Conservation (phyloP, 2,329 filamentous ascomycete species). For the Metarhizium robertsii region DNA sequence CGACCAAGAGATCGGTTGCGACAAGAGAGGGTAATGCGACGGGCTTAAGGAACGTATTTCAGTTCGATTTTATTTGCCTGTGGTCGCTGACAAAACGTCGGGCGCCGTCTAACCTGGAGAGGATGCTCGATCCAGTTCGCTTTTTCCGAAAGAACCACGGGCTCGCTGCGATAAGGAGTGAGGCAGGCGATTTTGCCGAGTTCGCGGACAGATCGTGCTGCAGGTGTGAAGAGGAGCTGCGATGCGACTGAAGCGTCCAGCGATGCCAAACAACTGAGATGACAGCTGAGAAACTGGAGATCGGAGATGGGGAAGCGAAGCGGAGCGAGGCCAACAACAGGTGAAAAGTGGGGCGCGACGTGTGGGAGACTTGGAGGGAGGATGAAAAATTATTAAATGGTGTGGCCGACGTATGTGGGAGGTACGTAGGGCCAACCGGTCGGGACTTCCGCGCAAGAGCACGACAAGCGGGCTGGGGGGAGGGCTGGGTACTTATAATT, state of each 20-base stretch:
- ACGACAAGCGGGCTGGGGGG: slow-evolving; percentile 41
- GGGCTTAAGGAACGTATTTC: slow-evolving; percentile 31
- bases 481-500: slow-evolving; percentile 48
- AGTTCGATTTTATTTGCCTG: slow-evolving; percentile 25
- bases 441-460: slow-evolving; percentile 46
- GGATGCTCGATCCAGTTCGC: slow-evolving; percentile 9
- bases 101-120: slow-evolving; percentile 12
- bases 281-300: slow-evolving; percentile 8
- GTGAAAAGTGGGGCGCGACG: slow-evolving; percentile 22
- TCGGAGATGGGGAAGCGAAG: slow-evolving; percentile 11
- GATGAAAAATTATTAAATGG: slow-evolving; percentile 24
- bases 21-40: slow-evolving; percentile 18
- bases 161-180: slow-evolving; percentile 6
- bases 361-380: slow-evolving; percentile 12
- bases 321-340: slow-evolving; percentile 9
- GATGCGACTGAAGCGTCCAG: slow-evolving; percentile 9
- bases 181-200: slow-evolving; percentile 2
- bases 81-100: slow-evolving; percentile 16
- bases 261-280: slow-evolving; percentile 11
- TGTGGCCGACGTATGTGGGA: slow-evolving; percentile 36
- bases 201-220: slow-evolving; percentile 7
- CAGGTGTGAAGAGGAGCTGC: slow-evolving; percentile 7
- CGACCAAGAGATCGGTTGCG: slow-evolving; percentile 25
- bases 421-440: slow-evolving; percentile 44
- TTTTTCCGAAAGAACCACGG: slow-evolving; percentile 6